Conservation (phyloP, 2,329 filamentous ascomycete species). For the Colletotrichum sp. region DNA sequence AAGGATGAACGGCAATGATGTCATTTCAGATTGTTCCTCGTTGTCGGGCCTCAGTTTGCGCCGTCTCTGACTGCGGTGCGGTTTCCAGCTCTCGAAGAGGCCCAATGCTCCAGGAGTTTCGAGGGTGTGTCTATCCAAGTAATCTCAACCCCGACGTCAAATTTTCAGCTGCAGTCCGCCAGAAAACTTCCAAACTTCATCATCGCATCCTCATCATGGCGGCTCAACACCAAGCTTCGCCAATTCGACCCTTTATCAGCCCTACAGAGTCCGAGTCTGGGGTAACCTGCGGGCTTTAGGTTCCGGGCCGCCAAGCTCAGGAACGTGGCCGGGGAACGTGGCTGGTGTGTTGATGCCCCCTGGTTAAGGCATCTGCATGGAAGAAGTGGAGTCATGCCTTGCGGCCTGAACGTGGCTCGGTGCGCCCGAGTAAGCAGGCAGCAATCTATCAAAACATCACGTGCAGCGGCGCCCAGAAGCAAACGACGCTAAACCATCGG, state of each 20-base stretch:
- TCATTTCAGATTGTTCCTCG: not conserved
- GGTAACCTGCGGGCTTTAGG: slow-evolving; percentile 15
- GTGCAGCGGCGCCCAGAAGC: slow-evolving; percentile 4
- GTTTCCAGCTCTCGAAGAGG: not conserved
- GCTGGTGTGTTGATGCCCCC: slow-evolving; percentile 5
- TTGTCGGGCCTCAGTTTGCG: not conserved
- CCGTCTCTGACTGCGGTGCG: not conserved
- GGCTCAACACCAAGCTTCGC: slow-evolving; percentile 14
- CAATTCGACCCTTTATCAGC: slow-evolving; percentile 18
- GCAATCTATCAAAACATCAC: not conserved
- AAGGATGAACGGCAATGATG: slow-evolving; percentile 18
- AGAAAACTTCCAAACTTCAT: not conserved
- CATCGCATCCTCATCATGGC: not conserved
- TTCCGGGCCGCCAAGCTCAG: slow-evolving; percentile 12
- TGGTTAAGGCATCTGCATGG: not conserved
- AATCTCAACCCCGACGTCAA: not conserved
- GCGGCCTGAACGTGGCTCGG: not conserved
- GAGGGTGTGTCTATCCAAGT: not conserved
- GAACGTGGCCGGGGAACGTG: slow-evolving; percentile 16
- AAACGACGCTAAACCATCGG: slow-evolving; percentile 22
- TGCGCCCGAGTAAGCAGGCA: slow-evolving; percentile 6
- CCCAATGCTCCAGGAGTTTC: not conserved
- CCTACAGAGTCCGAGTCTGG: slow-evolving; percentile 20
- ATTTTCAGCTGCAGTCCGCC: not conserved
- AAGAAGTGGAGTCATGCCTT: not conserved